Conservation (phyloP, 164 flowering plant species). For the Echeveria elegans region DNA sequence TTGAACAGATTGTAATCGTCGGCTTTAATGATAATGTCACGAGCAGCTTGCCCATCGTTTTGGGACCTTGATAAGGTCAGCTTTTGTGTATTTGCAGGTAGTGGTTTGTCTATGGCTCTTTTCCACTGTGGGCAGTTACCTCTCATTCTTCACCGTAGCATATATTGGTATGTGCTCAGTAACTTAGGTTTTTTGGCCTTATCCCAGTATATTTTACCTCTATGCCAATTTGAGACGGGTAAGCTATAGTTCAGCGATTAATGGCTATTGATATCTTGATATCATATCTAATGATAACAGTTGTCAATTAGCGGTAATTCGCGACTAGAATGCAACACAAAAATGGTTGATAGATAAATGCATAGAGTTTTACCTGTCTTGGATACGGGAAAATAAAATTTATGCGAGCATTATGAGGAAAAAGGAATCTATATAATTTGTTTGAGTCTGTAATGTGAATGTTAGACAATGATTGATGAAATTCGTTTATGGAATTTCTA, state of each 20-base stretch:
- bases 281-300: background rate
- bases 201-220: background rate
- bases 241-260: background rate
- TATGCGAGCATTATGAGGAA: no score
- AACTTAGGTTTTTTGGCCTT: background rate
- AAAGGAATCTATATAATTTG: no score
- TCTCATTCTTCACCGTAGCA: conserved; percentile 78
- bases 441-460: no score
- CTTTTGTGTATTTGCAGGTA: conserved; percentile 39
- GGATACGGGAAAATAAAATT: background rate
- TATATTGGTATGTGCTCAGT: conserved; percentile 57
- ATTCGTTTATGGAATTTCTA: no score
- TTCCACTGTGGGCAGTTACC: conserved; percentile 71
- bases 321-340: background rate
- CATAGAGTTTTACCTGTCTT: no score
- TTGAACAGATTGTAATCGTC: background rate
- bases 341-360: background rate
- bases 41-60: background rate
- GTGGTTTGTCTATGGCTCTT: conserved; percentile 79
- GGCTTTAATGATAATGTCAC: background rate
- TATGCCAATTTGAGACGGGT: background rate
- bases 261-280: background rate
- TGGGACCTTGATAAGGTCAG: background rate
- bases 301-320: background rate
- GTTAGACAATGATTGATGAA: no score